These are phyloP conservation scores for Monilinia aucupariae DNA, from an alignment of 2,329 filamentous ascomycete genomes.

Conservation along the genomic window DNA sequence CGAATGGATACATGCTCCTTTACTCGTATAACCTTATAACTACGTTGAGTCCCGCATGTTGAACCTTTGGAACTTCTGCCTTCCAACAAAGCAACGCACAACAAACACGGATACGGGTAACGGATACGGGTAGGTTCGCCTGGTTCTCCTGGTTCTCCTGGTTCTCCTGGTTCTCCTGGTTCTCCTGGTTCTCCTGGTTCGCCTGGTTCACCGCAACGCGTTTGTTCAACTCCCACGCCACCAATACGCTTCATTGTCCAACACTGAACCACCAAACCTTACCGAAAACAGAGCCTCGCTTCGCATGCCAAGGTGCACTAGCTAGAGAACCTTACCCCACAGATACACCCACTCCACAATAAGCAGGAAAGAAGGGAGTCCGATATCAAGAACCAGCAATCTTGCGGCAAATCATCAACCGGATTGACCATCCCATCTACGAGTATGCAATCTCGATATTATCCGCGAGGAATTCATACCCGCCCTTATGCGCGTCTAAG, in stretches of 20 bases:
- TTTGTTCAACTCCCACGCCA: neutral
- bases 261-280: too few species aligned
- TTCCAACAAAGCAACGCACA: too few species aligned
- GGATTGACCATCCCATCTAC: neutral
- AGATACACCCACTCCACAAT: neutral
- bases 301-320: constrained; percentile 3
- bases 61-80: too few species aligned
- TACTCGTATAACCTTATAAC: too few species aligned
- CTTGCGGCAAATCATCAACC: neutral
- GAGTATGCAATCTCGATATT: neutral
- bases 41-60: too few species aligned
- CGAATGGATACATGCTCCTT: too few species aligned
- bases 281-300: neutral
- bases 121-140: too few species aligned
- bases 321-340: neutral
- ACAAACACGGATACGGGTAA: too few species aligned
- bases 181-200: too few species aligned
- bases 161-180: too few species aligned
- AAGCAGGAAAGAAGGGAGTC: neutral
- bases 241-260: neutral
- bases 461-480: neutral
- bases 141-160: too few species aligned
- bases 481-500: neutral
- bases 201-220: neutral
- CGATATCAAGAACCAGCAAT: neutral